These are phyloP conservation scores for Talaromyces piceae DNA, from an alignment of 2,329 filamentous ascomycete species.

Conservation along the genomic window DNA sequence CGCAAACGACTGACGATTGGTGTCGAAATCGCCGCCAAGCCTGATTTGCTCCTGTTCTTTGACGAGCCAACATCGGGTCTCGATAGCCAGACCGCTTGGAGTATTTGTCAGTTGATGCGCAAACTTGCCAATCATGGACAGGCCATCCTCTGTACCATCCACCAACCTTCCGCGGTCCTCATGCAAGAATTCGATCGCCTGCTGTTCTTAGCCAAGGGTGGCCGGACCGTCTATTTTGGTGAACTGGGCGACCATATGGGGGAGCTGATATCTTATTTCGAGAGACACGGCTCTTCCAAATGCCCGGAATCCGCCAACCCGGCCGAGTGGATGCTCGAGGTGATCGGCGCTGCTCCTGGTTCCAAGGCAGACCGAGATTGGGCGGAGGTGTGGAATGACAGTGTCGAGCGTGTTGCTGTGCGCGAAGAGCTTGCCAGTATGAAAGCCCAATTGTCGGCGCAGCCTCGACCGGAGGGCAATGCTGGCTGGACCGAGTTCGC, in stretches of 20 bases:
- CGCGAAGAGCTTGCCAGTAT: slow-evolving; percentile 51
- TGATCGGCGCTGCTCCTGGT: slow-evolving; percentile 55
- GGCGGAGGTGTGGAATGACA: slow-evolving; percentile 55
- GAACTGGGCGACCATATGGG: slow-evolving; percentile 54
- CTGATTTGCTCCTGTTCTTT: slow-evolving; percentile 79
- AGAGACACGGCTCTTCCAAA: slow-evolving; percentile 52
- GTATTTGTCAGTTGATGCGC: slow-evolving; percentile 78
- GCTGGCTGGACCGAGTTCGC: slow-evolving; percentile 70
- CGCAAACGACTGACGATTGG: slow-evolving; percentile 80
- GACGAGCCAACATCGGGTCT: slow-evolving; percentile 94
- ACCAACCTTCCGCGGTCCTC: slow-evolving; percentile 88
- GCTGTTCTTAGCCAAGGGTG: slow-evolving; percentile 57
- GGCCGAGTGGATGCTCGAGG: slow-evolving; percentile 65
- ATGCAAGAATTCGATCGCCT: slow-evolving; percentile 75
- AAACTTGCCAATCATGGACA: slow-evolving; percentile 85
- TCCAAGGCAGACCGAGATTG: slow-evolving; percentile 58
- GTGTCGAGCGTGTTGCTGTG: slow-evolving; percentile 49
- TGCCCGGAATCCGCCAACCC: slow-evolving; percentile 61
- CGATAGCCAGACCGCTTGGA: slow-evolving; percentile 89
- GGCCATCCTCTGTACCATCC: slow-evolving; percentile 90
- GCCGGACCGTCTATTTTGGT: slow-evolving; percentile 63
- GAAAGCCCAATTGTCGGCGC: slow-evolving; percentile 49
- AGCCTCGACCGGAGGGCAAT: slow-evolving; percentile 23
- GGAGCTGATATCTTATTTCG: slow-evolving; percentile 70
- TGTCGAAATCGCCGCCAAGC: slow-evolving; percentile 92